phyloP scores from a whole-genome alignment of 352 stramenopile genomes.

The Pythium angustatum region DNA sequence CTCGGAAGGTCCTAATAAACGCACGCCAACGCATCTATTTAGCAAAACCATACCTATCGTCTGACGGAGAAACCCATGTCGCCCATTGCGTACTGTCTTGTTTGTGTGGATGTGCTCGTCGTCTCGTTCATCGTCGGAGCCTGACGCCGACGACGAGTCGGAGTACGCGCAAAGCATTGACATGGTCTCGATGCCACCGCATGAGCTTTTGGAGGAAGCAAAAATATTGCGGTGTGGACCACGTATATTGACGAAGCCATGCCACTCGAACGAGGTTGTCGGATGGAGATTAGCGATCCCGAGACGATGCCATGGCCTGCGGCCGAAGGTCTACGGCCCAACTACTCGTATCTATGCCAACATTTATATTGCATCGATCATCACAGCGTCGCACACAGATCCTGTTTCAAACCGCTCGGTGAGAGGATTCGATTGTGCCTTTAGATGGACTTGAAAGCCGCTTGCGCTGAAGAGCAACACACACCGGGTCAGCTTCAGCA shows the following conservation, averaged over 20 bases:
- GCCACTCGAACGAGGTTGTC: background rate
- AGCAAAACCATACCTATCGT: no score
- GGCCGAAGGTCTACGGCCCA: no score
- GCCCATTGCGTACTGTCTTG: background rate
- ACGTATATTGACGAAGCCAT: background rate
- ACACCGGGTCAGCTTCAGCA: background rate
- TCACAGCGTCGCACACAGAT: no score
- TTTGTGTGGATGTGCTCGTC: background rate
- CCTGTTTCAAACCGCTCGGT: no score
- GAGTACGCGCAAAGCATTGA: conserved; percentile 71
- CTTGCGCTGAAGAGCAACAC: conserved; percentile 15
- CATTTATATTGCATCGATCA: background rate
- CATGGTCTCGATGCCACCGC: conserved; percentile 31
- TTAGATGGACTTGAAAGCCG: conserved; percentile 33
- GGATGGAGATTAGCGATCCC: no score
- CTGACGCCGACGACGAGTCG: conserved; percentile 45
- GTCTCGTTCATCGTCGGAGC: conserved; percentile 32
- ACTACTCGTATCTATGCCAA: conserved; percentile 5
- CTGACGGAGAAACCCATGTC: no score
- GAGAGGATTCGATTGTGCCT: no score
- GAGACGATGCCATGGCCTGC: no score
- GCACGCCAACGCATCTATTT: no score
- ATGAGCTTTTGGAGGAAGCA: background rate
- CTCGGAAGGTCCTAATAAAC: conserved; percentile 21
- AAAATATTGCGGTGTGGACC: conserved; percentile 5